Percentiles rank a stretch among this genome's conserved stretches.
These are phyloP conservation scores for Pseudonectria buxi DNA, from an alignment of 2,329 filamentous ascomycete species.

Conservation along the genomic window DNA sequence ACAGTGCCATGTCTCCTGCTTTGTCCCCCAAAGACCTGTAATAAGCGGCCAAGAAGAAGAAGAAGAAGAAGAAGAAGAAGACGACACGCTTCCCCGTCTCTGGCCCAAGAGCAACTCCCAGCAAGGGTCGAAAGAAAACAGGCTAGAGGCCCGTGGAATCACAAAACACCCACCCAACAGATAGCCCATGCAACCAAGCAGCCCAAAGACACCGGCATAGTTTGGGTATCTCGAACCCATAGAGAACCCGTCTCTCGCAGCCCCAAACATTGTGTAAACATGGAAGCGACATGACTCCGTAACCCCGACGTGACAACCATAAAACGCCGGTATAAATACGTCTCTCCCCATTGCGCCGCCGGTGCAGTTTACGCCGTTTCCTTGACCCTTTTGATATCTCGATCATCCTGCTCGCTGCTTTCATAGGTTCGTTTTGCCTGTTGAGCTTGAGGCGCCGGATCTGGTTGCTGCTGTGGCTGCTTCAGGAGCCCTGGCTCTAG, in stretches of 20 bases:
- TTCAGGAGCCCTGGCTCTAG: no score
- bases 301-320: slow-evolving; percentile 1
- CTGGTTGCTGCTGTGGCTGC: no score
- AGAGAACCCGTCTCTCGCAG: slow-evolving; percentile 6
- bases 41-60: no score
- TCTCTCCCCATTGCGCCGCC: neutral
- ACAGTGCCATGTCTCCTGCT: no score
- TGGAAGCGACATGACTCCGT: neutral
- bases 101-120: no score
- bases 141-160: no score
- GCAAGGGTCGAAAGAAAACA: no score
- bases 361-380: slow-evolving; percentile 7
- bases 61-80: no score
- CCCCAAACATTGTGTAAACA: slow-evolving; percentile 3
- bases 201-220: neutral
- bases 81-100: no score
- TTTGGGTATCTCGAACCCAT: slow-evolving; percentile 20
- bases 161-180: no score
- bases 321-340: slow-evolving; percentile 2
- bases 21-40: no score
- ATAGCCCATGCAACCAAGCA: no score
- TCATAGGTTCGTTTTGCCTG: slow-evolving; percentile 12
- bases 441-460: neutral
- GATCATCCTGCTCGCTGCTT: slow-evolving; percentile 5
- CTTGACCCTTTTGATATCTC: slow-evolving; percentile 14